A percentile compares a stretch with the other conserved stretches of the same genome.
Evolutionary conservation across 345 rosid genomes (phyloP).

Genomic region (Theobroma cacao): DNA sequence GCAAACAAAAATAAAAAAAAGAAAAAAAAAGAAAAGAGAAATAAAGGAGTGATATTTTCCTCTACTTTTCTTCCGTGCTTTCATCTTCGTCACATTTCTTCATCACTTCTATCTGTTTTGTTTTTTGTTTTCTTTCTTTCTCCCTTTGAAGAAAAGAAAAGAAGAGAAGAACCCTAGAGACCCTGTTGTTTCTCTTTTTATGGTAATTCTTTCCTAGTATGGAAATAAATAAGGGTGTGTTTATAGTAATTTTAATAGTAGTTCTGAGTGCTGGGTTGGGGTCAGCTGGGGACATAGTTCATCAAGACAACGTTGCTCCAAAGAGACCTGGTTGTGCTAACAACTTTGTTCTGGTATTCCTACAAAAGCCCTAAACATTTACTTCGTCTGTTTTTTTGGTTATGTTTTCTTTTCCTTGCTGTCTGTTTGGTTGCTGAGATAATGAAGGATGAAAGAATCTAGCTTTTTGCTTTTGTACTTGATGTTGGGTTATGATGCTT

Average conservation of each 20-base stretch:
- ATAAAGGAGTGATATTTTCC: not conserved
- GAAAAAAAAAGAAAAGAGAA: not conserved
- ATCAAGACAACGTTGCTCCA: slow-evolving; percentile 76
- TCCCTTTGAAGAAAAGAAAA: slow-evolving; percentile 15
- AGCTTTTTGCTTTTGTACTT: not conserved
- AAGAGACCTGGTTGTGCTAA: slow-evolving; percentile 81
- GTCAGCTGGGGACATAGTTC: slow-evolving; percentile 86
- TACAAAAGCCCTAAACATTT: not conserved
- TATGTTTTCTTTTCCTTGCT: not conserved
- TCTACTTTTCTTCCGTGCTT: not conserved
- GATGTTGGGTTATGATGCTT: slow-evolving; percentile 1
- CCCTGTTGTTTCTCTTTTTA: not conserved
- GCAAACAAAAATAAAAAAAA: not conserved
- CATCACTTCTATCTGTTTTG: slow-evolving; percentile 2
- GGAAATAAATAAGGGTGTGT: slow-evolving; percentile 14
- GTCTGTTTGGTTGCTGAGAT: not conserved
- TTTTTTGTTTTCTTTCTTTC: slow-evolving; percentile 7
- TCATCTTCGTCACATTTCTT: slow-evolving; percentile 1
- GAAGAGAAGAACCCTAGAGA: not conserved
- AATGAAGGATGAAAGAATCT: not conserved
- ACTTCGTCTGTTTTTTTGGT: not conserved
- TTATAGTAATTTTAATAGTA: slow-evolving; percentile 22
- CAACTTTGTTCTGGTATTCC: slow-evolving; percentile 78
- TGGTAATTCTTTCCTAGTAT: not conserved
- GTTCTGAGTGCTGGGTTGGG: slow-evolving; percentile 32